Conservation (phyloP, 2,329 filamentous ascomycete species). For the Alternaria brassicicola region DNA sequence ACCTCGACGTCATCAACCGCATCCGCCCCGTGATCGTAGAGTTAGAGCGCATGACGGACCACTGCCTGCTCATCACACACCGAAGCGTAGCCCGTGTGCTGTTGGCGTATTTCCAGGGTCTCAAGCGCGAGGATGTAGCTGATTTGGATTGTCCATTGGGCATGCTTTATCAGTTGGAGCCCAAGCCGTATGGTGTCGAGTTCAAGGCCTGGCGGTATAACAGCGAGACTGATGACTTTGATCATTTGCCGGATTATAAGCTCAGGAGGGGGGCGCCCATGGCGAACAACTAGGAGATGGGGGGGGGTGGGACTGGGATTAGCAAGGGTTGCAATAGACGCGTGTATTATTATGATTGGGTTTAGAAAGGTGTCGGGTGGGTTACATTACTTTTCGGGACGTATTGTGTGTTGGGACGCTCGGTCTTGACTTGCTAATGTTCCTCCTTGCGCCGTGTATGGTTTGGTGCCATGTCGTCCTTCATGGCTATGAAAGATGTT, state of each 20-base stretch:
- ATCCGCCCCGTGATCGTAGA: constrained; percentile 95
- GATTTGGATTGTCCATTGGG: constrained; percentile 93
- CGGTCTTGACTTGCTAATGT: not conserved
- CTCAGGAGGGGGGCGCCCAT: constrained; percentile 65
- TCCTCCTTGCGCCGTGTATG: not conserved
- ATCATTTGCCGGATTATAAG: constrained; percentile 83
- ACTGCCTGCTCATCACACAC: constrained; percentile 90
- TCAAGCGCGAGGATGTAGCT: constrained; percentile 88
- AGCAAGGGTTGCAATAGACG: not conserved
- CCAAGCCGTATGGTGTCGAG: constrained; percentile 96
- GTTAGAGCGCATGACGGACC: constrained; percentile 95
- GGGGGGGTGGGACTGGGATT: not conserved
- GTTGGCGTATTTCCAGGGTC: constrained; percentile 94
- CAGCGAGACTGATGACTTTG: constrained; percentile 76
- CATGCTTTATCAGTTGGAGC: constrained; percentile 92
- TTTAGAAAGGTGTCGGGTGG: not conserved
- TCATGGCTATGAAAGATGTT: constrained; percentile 3
- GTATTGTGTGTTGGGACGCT: not conserved
- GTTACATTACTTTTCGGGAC: not conserved
- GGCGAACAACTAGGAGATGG: constrained; percentile 20
- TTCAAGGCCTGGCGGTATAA: constrained; percentile 97
- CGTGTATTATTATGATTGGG: constrained; percentile 10
- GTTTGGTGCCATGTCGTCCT: not conserved
- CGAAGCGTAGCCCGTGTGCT: constrained; percentile 90
- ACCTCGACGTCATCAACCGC: constrained; percentile 95